A percentile compares a stretch with the other conserved stretches of the same genome.
phyloP scores from a whole-genome alignment of 495 filamentous ascomycete genomes.

The Aspergillus incahuasiensis region DNA sequence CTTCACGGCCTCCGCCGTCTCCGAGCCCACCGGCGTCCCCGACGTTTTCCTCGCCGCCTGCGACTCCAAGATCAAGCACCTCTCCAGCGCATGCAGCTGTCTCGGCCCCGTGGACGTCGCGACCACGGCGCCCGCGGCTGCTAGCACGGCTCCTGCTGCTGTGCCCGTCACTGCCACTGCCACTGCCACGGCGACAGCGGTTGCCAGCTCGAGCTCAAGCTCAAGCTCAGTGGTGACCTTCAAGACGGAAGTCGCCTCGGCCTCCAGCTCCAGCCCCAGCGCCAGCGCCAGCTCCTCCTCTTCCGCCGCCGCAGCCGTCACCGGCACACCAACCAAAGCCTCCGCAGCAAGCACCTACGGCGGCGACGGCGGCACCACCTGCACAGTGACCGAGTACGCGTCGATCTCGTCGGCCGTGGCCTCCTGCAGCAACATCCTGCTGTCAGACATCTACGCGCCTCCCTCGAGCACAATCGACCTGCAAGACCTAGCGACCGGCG shows the following conservation, averaged over 20 bases:
- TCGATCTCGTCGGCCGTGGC: conserved; percentile 39
- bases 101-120: conserved; percentile 9
- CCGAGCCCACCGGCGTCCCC: conserved; percentile 24
- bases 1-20: conserved; percentile 26
- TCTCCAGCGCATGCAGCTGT: conserved; percentile 31
- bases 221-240: conserved; percentile 9
- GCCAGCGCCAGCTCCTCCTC: background rate
- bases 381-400: conserved; percentile 40
- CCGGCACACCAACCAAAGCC: conserved; percentile 13
- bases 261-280: background rate
- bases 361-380: conserved; percentile 25
- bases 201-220: background rate
- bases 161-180: background rate
- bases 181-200: background rate
- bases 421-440: conserved; percentile 36
- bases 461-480: conserved; percentile 33
- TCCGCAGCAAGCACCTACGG: background rate
- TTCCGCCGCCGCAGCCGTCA: background rate
- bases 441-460: conserved; percentile 34
- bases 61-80: conserved; percentile 22
- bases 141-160: conserved; percentile 9
- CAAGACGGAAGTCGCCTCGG: background rate
- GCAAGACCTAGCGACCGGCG: conserved; percentile 31
- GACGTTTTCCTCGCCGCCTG: conserved; percentile 22
- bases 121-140: background rate